A percentile compares a stretch with the other conserved stretches of the same genome.
Evolutionary conservation across 2,329 filamentous ascomycete genomes (phyloP).

Genomic region (Emmonsia crescens): DNA sequence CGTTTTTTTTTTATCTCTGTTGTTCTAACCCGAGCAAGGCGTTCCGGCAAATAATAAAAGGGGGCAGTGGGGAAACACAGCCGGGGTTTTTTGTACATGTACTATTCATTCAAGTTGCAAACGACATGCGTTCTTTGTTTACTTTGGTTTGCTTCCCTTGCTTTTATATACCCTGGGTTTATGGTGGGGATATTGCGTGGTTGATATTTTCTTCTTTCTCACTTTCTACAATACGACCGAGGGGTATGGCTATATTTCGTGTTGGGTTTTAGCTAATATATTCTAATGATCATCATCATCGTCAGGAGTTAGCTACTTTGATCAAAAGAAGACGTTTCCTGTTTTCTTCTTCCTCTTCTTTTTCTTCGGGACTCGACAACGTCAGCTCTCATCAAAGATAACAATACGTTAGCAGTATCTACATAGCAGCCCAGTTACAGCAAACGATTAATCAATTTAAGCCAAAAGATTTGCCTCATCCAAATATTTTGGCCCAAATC

Average conservation of each 20-base stretch:
- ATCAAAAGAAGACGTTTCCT: not conserved
- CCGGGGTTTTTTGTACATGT: not conserved
- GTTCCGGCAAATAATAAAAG: not conserved
- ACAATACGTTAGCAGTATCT: too few relatives aligned
- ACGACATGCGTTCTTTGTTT: not conserved
- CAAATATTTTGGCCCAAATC: too few relatives aligned
- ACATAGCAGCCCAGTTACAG: too few relatives aligned
- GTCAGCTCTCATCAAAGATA: not conserved
- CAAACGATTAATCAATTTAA: too few relatives aligned
- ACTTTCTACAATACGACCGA: not conserved
- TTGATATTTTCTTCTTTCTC: not conserved
- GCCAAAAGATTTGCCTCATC: too few relatives aligned
- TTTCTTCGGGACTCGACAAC: not conserved
- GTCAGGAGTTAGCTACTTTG: not conserved
- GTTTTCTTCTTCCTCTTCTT: not conserved
- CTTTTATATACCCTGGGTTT: not conserved
- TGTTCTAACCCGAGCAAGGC: not conserved
- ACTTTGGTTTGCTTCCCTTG: not conserved
- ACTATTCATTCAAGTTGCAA: not conserved
- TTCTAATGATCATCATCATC: too few relatives aligned
- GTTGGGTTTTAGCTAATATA: not conserved
- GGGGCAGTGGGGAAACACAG: not conserved
- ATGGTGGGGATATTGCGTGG: not conserved
- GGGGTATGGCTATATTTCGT: not conserved
- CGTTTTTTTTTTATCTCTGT: not conserved